Evolutionary conservation across 768 basidiomycete genomes (phyloP).

Genomic region (Lactifluus pinguis): DNA sequence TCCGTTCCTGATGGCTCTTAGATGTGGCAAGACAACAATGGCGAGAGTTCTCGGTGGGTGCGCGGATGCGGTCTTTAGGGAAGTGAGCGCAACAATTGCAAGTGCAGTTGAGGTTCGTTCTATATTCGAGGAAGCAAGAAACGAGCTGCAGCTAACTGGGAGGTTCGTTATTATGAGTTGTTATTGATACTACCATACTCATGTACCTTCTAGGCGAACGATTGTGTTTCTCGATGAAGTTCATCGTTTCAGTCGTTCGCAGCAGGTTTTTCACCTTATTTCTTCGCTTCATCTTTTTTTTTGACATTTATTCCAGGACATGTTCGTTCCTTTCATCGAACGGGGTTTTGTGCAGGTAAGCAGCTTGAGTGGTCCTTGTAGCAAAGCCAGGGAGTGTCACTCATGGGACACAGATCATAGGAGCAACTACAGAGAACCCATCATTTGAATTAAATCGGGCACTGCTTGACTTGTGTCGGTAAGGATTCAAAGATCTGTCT

Average conservation of each 20-base stretch:
- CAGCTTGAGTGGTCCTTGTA: neutral
- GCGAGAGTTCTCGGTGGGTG: constrained; percentile 59
- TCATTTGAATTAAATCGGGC: constrained; percentile 74
- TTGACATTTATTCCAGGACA: constrained; percentile 39
- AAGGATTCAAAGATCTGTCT: constrained; percentile 20
- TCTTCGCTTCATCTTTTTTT: neutral
- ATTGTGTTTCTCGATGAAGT: constrained; percentile 79
- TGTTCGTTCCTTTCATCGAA: constrained; percentile 77
- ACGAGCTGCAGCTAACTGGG: constrained; percentile 52
- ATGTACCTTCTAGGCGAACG: constrained; percentile 42
- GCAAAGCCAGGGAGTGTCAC: neutral
- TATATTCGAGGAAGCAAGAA: constrained; percentile 72
- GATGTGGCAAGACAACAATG: constrained; percentile 69
- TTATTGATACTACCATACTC: neutral
- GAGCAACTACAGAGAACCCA: constrained; percentile 86
- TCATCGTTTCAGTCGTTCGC: constrained; percentile 66
- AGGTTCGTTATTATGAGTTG: constrained; percentile 31
- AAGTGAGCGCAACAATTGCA: constrained; percentile 65
- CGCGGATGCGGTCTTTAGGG: constrained; percentile 56
- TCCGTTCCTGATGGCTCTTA: constrained; percentile 19
- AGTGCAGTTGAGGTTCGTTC: constrained; percentile 61
- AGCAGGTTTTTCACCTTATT: constrained; percentile 38
- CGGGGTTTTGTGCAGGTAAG: constrained; percentile 61
- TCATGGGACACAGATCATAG: constrained; percentile 42
- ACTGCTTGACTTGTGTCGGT: constrained; percentile 71